Evolutionary conservation across 768 basidiomycete genomes (phyloP).

Genomic region (Boletus sensibilis): DNA sequence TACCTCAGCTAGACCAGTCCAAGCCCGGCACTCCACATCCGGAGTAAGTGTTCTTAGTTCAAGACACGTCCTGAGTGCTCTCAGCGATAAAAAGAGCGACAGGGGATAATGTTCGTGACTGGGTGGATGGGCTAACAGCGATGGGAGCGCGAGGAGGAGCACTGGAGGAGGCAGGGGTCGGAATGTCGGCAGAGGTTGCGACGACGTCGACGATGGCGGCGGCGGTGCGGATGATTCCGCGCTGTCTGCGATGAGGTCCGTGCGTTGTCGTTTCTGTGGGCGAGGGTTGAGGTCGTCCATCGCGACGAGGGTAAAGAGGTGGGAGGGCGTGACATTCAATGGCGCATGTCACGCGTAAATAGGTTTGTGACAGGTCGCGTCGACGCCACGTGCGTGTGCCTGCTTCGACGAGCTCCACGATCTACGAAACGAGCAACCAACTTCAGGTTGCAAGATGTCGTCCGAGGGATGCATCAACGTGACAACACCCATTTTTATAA

Average conservation of each 20-base stretch:
- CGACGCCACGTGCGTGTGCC: background rate
- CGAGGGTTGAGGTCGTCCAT: slow-evolving; percentile 34
- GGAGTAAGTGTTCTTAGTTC: slow-evolving; percentile 48
- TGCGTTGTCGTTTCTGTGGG: slow-evolving; percentile 36
- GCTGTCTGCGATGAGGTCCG: background rate
- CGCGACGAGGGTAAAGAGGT: slow-evolving; percentile 1
- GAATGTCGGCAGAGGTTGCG: slow-evolving; percentile 13
- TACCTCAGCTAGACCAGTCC: slow-evolving; percentile 67
- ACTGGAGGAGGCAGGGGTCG: slow-evolving; percentile 40
- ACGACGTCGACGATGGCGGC: background rate
- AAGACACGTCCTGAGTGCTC: slow-evolving; percentile 58
- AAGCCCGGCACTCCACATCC: slow-evolving; percentile 67
- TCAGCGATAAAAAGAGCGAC: slow-evolving; percentile 55
- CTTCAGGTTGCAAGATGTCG: background rate
- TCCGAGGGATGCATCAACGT: background rate
- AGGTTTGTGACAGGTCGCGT: slow-evolving; percentile 32
- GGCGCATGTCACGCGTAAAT: slow-evolving; percentile 30
- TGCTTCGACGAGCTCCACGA: background rate
- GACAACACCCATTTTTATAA: background rate
- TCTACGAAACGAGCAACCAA: background rate
- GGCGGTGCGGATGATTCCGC: background rate
- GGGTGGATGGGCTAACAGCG: slow-evolving; percentile 62
- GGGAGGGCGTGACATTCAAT: slow-evolving; percentile 12
- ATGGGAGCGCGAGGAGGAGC: slow-evolving; percentile 62
- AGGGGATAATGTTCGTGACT: slow-evolving; percentile 53